Evolutionary conservation across 352 stramenopile genomes (phyloP).

Genomic region (Phytophthora idaei): DNA sequence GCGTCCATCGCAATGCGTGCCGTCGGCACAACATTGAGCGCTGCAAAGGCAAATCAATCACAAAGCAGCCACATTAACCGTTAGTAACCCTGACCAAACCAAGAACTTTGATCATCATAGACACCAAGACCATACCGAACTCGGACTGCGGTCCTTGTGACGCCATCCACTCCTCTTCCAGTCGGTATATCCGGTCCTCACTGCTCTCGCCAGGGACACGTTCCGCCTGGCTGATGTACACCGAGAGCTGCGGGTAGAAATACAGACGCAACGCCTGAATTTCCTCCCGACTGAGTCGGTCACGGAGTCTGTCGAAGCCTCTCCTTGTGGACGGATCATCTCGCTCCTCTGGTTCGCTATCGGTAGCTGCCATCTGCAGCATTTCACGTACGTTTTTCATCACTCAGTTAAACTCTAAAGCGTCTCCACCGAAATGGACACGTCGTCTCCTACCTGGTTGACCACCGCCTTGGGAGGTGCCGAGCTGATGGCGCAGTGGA

Average conservation of each 20-base stretch:
- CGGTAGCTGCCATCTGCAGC: conserved; percentile 32
- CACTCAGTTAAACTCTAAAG: conserved; percentile 11
- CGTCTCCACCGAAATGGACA: not conserved
- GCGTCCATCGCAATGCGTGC: conserved; percentile 75
- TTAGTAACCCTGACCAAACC: not conserved
- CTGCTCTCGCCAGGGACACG: conserved; percentile 75
- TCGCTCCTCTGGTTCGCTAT: conserved; percentile 59
- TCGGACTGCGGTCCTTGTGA: conserved; percentile 86
- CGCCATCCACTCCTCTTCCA: conserved; percentile 91
- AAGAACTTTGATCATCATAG: not conserved
- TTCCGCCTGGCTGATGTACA: conserved; percentile 85
- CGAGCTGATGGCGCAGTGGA: conserved; percentile 87
- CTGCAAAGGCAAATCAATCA: conserved; percentile 32
- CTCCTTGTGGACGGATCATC: conserved; percentile 63
- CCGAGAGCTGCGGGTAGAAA: conserved; percentile 87
- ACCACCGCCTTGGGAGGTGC: conserved; percentile 78
- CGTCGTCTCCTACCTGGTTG: conserved; percentile 54
- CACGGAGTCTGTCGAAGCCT: conserved; percentile 81
- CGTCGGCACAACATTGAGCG: conserved; percentile 79
- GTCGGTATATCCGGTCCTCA: conserved; percentile 88
- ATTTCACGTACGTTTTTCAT: not conserved
- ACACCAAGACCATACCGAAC: conserved; percentile 59
- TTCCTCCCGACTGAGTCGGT: conserved; percentile 84
- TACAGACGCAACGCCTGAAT: conserved; percentile 85
- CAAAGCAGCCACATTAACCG: not conserved